Conservation (phyloP, 208 protist species). For the Crithidia expoeki region DNA sequence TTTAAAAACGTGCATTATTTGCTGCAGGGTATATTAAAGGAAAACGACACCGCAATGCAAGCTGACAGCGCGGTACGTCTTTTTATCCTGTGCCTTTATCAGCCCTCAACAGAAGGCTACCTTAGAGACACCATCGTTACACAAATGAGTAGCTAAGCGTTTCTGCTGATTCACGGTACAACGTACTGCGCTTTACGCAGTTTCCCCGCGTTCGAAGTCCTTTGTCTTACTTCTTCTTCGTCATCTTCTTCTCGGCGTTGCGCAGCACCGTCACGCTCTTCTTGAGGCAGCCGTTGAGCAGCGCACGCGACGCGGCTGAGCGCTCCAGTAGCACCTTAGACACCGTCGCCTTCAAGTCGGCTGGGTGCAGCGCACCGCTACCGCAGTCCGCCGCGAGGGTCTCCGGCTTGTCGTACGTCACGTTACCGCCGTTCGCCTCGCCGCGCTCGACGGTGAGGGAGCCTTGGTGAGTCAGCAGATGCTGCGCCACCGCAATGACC, state of each 20-base stretch:
- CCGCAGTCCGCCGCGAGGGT: slow-evolving; percentile 66
- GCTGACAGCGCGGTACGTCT: too few relatives aligned
- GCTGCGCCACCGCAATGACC: slow-evolving; percentile 86
- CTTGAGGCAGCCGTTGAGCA: slow-evolving; percentile 63
- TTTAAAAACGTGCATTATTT: too few relatives aligned
- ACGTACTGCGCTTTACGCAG: too few relatives aligned
- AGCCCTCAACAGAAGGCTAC: too few relatives aligned
- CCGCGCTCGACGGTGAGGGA: slow-evolving; percentile 54
- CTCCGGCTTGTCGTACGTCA: slow-evolving; percentile 51
- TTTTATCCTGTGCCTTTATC: too few relatives aligned
- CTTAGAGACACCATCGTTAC: too few relatives aligned
- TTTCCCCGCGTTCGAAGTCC: too few relatives aligned
- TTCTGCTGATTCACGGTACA: too few relatives aligned
- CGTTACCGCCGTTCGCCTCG: slow-evolving; percentile 64
- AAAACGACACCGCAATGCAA: too few relatives aligned
- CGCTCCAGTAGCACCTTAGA: slow-evolving; percentile 55
- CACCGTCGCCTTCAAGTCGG: slow-evolving; percentile 93
- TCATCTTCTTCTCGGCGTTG: slow-evolving; percentile 82
- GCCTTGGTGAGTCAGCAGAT: slow-evolving; percentile 48
- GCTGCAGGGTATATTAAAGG: too few relatives aligned
- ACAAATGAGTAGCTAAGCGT: too few relatives aligned
- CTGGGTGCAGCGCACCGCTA: slow-evolving; percentile 83
- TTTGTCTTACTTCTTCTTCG: slow-evolving; percentile 67
- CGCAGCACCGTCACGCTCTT: slow-evolving; percentile 63
- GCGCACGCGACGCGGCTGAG: slow-evolving; percentile 37